phyloP scores from a whole-genome alignment of 2,329 filamentous ascomycete genomes.

The Dactylellina cionopaga region DNA sequence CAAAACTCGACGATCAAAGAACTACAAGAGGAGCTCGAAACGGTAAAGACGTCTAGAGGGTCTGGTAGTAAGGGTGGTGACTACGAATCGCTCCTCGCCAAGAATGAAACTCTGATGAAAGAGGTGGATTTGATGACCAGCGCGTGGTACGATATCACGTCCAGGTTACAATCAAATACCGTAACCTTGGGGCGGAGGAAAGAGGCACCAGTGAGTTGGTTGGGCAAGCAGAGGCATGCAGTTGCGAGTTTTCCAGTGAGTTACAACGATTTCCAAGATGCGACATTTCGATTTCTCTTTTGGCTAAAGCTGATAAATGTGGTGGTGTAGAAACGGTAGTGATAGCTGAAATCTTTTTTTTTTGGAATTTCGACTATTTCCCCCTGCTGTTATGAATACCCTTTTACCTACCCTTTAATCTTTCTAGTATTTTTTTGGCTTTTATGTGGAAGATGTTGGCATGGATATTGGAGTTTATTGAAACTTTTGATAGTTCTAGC shows the following conservation, averaged over 20 bases:
- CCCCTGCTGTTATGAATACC: conserved; percentile 22
- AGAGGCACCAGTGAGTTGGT: conserved; percentile 81
- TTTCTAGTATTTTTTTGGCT: not conserved
- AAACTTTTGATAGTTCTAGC: conserved; percentile 16
- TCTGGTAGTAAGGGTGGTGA: conserved; percentile 57
- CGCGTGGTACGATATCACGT: conserved; percentile 87
- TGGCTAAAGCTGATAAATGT: not conserved
- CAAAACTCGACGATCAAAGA: conserved; percentile 58
- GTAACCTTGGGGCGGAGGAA: conserved; percentile 78
- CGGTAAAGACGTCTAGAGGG: conserved; percentile 49
- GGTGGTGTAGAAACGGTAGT: conserved; percentile 19
- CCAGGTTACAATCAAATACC: conserved; percentile 82
- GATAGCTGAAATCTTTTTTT: not conserved
- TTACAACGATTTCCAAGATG: no score
- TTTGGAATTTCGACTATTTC: conserved; percentile 7
- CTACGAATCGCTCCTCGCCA: conserved; percentile 47
- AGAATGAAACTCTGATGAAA: conserved; percentile 75
- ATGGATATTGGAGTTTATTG: conserved; percentile 54
- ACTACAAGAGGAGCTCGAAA: conserved; percentile 57
- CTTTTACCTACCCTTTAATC: not conserved
- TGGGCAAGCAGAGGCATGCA: conserved; percentile 76
- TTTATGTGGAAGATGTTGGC: conserved; percentile 26
- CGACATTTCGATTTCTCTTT: not conserved
- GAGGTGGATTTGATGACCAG: conserved; percentile 81
- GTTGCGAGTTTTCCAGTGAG: conserved; percentile 51